Percentiles rank a stretch among this genome's conserved stretches.
phyloP scores from a whole-genome alignment of 129 eudicot species.

The Flaveria ramosissima region DNA sequence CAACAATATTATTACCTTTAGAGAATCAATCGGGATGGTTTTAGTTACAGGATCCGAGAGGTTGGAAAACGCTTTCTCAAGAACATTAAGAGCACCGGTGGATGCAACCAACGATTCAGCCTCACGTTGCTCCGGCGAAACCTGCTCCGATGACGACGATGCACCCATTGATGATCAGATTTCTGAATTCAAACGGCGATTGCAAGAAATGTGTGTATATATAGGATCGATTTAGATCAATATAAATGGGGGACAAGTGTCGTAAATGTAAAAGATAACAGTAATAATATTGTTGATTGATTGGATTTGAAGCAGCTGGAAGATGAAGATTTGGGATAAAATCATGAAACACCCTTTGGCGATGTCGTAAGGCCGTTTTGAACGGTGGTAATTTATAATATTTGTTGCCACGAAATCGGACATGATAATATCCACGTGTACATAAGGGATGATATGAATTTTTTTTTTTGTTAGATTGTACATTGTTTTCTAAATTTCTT shows the following conservation, averaged over 20 bases:
- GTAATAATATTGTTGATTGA: background rate
- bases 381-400: background rate
- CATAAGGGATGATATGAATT: too few species aligned
- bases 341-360: constrained; percentile 31
- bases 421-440: too few species aligned
- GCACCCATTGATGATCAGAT: constrained; percentile 54
- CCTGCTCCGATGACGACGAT: constrained; percentile 65
- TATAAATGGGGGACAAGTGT: constrained; percentile 11
- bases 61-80: constrained; percentile 53
- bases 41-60: constrained; percentile 69
- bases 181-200: background rate
- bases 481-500: too few species aligned
- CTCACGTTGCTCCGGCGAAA: constrained; percentile 61
- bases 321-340: constrained; percentile 1
- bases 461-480: too few species aligned
- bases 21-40: constrained; percentile 61
- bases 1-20: constrained; percentile 46
- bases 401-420: too few species aligned
- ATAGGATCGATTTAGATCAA: background rate
- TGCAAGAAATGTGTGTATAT: background rate
- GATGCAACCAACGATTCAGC: constrained; percentile 84
- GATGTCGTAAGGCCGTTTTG: constrained; percentile 24
- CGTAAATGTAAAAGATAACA: background rate
- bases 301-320: constrained; percentile 20
- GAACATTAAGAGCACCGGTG: constrained; percentile 73